Evolutionary conservation across 1,284 basidiomycete genomes (phyloP).

Genomic region (Microbotryum intermedium): DNA sequence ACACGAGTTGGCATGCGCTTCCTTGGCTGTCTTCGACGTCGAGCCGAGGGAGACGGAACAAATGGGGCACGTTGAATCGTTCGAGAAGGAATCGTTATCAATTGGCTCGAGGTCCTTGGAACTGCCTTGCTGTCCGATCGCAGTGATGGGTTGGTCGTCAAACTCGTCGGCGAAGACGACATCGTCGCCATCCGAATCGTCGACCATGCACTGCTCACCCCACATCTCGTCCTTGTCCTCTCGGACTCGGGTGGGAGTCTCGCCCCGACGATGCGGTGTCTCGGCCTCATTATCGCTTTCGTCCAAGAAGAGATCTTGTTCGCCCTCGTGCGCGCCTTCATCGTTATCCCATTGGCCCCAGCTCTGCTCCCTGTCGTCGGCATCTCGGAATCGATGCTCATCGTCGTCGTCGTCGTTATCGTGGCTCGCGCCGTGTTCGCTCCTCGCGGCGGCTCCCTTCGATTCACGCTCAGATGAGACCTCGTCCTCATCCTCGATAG

Average conservation of each 20-base stretch:
- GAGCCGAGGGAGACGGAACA: background rate
- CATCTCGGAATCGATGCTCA: slow-evolving; percentile 6
- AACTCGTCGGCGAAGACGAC: slow-evolving; percentile 6
- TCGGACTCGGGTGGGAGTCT: background rate
- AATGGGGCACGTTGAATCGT: background rate
- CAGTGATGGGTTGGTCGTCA: slow-evolving; percentile 9
- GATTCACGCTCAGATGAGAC: slow-evolving; percentile 15
- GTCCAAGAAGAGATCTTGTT: no score
- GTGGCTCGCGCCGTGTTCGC: slow-evolving; percentile 8
- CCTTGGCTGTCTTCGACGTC: background rate
- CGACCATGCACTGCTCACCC: slow-evolving; percentile 36
- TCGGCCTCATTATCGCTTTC: slow-evolving; percentile 34
- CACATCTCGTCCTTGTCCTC: background rate
- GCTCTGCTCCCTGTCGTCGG: slow-evolving; percentile 33
- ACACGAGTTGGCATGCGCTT: no score
- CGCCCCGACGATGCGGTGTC: background rate
- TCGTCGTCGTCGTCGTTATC: slow-evolving; percentile 4
- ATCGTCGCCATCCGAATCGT: slow-evolving; percentile 5
- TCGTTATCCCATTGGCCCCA: slow-evolving; percentile 25
- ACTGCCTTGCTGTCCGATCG: background rate
- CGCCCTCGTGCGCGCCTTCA: no score
- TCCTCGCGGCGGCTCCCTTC: slow-evolving; percentile 3
- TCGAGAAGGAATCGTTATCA: background rate
- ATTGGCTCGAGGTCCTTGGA: background rate
- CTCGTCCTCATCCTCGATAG: slow-evolving; percentile 23